These are phyloP conservation scores for Epithemia pelagica DNA, from an alignment of 108 stramenopile genomes.

Conservation along the genomic window DNA sequence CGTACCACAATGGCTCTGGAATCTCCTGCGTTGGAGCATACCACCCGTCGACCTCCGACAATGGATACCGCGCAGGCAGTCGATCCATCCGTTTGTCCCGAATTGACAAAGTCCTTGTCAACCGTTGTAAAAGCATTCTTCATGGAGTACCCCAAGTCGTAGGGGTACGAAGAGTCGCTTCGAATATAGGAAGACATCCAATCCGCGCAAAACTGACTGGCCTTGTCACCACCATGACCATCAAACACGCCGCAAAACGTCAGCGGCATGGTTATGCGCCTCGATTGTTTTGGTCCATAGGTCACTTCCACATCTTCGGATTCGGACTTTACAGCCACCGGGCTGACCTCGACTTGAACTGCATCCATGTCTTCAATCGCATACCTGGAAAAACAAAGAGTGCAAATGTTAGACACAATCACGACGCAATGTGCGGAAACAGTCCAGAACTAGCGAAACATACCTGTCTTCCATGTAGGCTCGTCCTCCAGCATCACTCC, in stretches of 20 bases:
- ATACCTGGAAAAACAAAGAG: constrained; percentile 26
- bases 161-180: constrained; percentile 58
- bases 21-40: constrained; percentile 95
- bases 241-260: constrained; percentile 85
- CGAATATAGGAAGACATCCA: constrained; percentile 73
- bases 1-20: constrained; percentile 88
- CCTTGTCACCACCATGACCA: constrained; percentile 93
- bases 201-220: constrained; percentile 83
- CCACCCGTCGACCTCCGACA: constrained; percentile 67
- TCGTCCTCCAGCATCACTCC: constrained; percentile 75
- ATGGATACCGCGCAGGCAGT: constrained; percentile 76
- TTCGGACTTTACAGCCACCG: constrained; percentile 23
- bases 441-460: too few species aligned
- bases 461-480: constrained; percentile 85
- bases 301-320: constrained; percentile 33
- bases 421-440: neutral
- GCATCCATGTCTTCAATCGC: constrained; percentile 73
- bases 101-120: constrained; percentile 76
- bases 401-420: too few species aligned
- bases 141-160: constrained; percentile 66
- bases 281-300: constrained; percentile 20
- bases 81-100: constrained; percentile 73
- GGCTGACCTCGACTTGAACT: constrained; percentile 56
- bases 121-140: constrained; percentile 62
- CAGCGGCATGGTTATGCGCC: constrained; percentile 50